These are phyloP conservation scores for Acanthochlamys bracteata DNA, from an alignment of 106 monocot genomes.

Conservation along the genomic window DNA sequence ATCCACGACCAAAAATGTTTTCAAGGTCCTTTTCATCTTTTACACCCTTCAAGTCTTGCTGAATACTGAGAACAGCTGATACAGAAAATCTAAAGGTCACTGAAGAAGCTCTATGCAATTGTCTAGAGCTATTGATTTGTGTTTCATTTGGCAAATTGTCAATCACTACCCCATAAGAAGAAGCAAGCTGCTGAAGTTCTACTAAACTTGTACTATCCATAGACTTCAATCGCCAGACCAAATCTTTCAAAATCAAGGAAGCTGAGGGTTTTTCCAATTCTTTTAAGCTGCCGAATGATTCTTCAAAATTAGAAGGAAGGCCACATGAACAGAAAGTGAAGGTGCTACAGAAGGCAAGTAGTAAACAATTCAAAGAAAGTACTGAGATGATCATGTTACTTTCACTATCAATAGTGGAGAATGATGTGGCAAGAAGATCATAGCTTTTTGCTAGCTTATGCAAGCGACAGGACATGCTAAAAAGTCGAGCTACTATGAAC, in stretches of 20 bases:
- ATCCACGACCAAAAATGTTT: conserved; percentile 18
- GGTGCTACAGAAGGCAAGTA: conserved; percentile 67
- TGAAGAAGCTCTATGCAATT: conserved; percentile 23
- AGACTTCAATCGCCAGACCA: conserved; percentile 38
- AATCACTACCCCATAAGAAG: conserved; percentile 10
- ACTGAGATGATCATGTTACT: conserved; percentile 48
- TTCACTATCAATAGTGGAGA: conserved; percentile 49
- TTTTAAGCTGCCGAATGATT: neutral
- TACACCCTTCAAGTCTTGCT: conserved; percentile 29
- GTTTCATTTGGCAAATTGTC: conserved; percentile 18
- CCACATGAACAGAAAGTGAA: conserved; percentile 30
- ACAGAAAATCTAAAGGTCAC: conserved; percentile 33
- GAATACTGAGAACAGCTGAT: conserved; percentile 17
- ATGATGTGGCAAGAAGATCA: conserved; percentile 79
- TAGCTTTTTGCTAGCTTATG: conserved; percentile 55
- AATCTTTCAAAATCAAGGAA: conserved; percentile 32
- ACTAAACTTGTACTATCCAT: conserved; percentile 23
- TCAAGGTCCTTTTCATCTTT: conserved; percentile 14
- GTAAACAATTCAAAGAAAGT: conserved; percentile 61
- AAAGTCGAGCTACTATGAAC: no score
- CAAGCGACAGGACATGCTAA: conserved; percentile 22
- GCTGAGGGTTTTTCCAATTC: conserved; percentile 5
- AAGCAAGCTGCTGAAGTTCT: conserved; percentile 28
- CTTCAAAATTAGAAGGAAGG: conserved; percentile 8
- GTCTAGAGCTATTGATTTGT: conserved; percentile 12